A percentile compares a stretch with the other conserved stretches of the same genome.
phyloP scores from a whole-genome alignment of 2,329 filamentous ascomycete genomes.

The Cryphonectria japonica region DNA sequence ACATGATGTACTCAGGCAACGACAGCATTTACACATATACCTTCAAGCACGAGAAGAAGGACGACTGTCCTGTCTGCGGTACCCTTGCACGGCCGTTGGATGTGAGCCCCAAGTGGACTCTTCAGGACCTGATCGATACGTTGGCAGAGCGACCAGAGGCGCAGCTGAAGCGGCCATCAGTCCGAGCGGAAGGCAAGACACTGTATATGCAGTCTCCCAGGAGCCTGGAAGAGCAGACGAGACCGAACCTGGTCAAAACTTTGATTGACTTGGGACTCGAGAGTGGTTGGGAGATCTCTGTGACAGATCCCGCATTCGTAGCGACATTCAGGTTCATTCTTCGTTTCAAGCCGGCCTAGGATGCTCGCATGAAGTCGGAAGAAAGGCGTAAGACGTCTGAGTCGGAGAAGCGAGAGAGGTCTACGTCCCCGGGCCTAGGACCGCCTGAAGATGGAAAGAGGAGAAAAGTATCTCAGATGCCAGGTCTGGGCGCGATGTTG shows the following conservation, averaged over 20 bases:
- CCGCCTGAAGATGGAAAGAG: constrained; percentile 12
- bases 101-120: constrained; percentile 71
- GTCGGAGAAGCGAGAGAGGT: constrained; percentile 6
- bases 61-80: constrained; percentile 93
- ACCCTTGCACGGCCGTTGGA: constrained; percentile 76
- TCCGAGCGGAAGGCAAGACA: constrained; percentile 78
- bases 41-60: constrained; percentile 91
- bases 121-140: constrained; percentile 84
- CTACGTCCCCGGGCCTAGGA: not conserved
- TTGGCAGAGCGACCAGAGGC: constrained; percentile 83
- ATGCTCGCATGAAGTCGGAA: constrained; percentile 7
- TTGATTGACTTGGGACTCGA: constrained; percentile 72
- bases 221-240: constrained; percentile 80
- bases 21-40: constrained; percentile 97
- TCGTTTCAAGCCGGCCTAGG: constrained; percentile 45
- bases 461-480: constrained; percentile 1
- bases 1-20: constrained; percentile 99
- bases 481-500: not conserved
- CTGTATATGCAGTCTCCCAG: constrained; percentile 88
- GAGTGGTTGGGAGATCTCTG: constrained; percentile 85
- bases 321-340: constrained; percentile 65
- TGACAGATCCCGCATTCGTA: constrained; percentile 88
- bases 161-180: constrained; percentile 90
- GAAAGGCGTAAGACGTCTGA: not conserved
- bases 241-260: constrained; percentile 79